Base-by-base conservation (phyloP, 345 rosid species). In the Conringia planisiliqua region DNA sequence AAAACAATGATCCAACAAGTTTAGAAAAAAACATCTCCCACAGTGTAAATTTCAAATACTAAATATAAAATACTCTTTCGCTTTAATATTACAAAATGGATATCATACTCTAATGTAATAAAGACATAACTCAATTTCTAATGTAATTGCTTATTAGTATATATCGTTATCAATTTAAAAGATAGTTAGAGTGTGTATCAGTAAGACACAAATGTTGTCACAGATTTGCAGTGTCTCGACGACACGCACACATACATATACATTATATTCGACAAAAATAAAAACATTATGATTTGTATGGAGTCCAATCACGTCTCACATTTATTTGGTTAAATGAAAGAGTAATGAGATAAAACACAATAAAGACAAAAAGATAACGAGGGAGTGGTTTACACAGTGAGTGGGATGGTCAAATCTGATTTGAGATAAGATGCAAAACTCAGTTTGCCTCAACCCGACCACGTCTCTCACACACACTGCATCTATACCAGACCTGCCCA, bases 351-450 rank as follows among this genome's bases (percentile, higher is more conserved):
- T 46, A 60, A n/a, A n/a, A 27, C 46, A 47, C 46, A 47, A 74
- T 7, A 58, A 58, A 58, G 24, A 46, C 7, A 14, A 55, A 26
- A 67, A 67, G 73, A 74, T 47, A 59, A 67, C 40, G 20, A 50
- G 27, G 74, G 68, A 26, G 55, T 67, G 68, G 73, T 59, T 67
- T 75, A 38, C 2, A 67, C 68, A 67, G 54, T 7, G 68, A 59
- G 63, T 76, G 79, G 70, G 74, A 69, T 76, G 75, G 75, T 76
- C 79, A 76, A 76, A 68, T 52, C 48, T 75, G 74, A 52, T 30
- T 68, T 35, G 52, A 17, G 79, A 76, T 69, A 76, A 76, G 74
- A 76, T 68, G 48, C 65, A 68, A 68, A 73, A 42, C 43, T 61
- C 65, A 62, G 58, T 62, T 69, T 61, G 17, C 36, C 6, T 68